Conservation (phyloP, 805 yeast genomes). For the Deakozyma indianensis region DNA sequence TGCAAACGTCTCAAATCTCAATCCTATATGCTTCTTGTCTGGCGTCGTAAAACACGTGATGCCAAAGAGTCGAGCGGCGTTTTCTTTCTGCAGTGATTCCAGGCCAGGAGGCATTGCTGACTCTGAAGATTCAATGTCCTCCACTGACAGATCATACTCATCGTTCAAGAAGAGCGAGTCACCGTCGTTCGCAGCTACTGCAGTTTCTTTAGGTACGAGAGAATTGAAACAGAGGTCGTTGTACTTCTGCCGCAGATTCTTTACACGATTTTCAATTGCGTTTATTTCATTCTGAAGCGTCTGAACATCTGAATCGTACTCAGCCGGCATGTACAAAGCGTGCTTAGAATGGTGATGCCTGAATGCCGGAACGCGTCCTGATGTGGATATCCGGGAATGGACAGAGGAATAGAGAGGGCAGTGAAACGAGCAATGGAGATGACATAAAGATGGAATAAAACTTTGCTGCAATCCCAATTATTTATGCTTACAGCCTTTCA, state of each 20-base stretch:
- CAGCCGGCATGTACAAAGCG: neutral
- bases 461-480: no score
- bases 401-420: no score
- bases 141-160: neutral
- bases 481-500: no score
- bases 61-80: neutral
- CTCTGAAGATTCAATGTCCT: neutral
- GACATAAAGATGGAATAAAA: no score
- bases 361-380: no score
- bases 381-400: no score
- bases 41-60: neutral
- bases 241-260: neutral
- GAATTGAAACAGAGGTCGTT: neutral
- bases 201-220: neutral
- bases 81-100: neutral
- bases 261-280: neutral
- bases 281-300: neutral
- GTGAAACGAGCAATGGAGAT: no score
- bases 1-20: constrained; percentile 1
- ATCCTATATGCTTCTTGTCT: constrained; percentile 1
- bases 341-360: no score
- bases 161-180: neutral
- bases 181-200: neutral
- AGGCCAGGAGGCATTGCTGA: neutral
- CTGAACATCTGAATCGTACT: neutral